A percentile compares a stretch with the other conserved stretches of the same genome.
Evolutionary conservation across 2,329 filamentous ascomycete species (phyloP).

Genomic region (Epichloe glyceriae): DNA sequence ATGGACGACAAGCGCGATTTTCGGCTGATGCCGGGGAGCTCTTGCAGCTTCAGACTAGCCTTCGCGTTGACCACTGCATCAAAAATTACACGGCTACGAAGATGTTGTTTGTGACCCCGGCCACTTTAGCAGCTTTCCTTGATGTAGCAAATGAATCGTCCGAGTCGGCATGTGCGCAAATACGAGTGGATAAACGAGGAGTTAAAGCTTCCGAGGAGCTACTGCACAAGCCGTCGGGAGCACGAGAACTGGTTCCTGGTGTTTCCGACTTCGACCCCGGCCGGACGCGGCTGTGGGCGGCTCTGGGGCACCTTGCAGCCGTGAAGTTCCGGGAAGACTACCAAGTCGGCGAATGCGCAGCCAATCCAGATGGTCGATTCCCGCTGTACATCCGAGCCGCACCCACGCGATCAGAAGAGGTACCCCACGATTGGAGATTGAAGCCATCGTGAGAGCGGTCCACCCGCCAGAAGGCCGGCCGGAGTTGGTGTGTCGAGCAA

Average conservation of each 20-base stretch:
- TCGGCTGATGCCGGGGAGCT: constrained; percentile 26
- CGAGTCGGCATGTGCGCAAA: neutral
- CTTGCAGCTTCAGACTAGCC: too few species aligned
- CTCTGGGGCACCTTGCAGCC: constrained; percentile 5
- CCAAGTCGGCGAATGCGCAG: neutral
- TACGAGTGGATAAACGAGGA: neutral
- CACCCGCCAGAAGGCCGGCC: neutral
- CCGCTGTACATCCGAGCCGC: neutral
- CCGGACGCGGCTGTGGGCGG: constrained; percentile 5
- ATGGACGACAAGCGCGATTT: constrained; percentile 40
- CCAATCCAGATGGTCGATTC: neutral
- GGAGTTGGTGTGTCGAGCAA: neutral
- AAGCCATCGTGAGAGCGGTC: constrained; percentile 1
- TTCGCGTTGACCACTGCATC: neutral
- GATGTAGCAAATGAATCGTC: neutral
- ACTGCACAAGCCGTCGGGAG: neutral
- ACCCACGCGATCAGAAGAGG: neutral
- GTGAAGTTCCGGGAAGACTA: constrained; percentile 6
- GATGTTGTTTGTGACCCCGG: neutral
- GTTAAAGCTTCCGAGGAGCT: neutral
- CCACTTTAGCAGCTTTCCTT: neutral
- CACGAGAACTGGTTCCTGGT: constrained; percentile 2
- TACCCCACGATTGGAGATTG: neutral
- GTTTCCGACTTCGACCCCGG: constrained; percentile 3
- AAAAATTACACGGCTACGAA: neutral